phyloP scores from a whole-genome alignment of 2,329 filamentous ascomycete genomes.

The Pseudogymnoascus sp. region DNA sequence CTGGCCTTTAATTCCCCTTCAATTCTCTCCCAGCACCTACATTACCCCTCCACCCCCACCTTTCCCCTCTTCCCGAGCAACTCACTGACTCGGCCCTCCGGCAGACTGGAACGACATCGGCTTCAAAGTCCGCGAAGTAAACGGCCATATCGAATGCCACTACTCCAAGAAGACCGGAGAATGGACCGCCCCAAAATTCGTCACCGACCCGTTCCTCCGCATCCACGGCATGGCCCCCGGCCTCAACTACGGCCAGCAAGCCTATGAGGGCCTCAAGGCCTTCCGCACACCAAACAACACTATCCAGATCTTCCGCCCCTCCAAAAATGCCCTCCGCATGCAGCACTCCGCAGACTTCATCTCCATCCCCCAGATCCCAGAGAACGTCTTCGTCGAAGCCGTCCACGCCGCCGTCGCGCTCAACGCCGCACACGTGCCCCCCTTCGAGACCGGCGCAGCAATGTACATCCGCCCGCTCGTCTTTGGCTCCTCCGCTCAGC shows the following conservation, averaged over 20 bases:
- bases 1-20: not conserved
- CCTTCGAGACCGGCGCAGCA: conserved; percentile 77
- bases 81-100: not conserved
- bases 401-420: conserved; percentile 74
- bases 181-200: conserved; percentile 73
- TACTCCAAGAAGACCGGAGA: conserved; percentile 65
- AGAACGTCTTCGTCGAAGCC: conserved; percentile 64
- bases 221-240: conserved; percentile 93
- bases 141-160: conserved; percentile 85
- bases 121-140: conserved; percentile 89
- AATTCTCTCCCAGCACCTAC: not conserved
- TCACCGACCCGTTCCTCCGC: conserved; percentile 73
- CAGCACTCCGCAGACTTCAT: conserved; percentile 77
- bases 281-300: conserved; percentile 67
- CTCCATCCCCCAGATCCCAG: conserved; percentile 73
- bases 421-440: conserved; percentile 87
- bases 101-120: conserved; percentile 86
- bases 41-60: conserved; percentile 1
- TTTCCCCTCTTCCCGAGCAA: not conserved
- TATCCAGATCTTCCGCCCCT: conserved; percentile 82
- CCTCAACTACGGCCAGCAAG: conserved; percentile 95
- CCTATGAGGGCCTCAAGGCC: conserved; percentile 96
- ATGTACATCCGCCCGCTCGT: conserved; percentile 89
- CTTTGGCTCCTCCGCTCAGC: conserved; percentile 79
- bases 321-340: conserved; percentile 75